Evolutionary conservation across 2,329 filamentous ascomycete genomes (phyloP).

Genomic region (Fusarium sp.): DNA sequence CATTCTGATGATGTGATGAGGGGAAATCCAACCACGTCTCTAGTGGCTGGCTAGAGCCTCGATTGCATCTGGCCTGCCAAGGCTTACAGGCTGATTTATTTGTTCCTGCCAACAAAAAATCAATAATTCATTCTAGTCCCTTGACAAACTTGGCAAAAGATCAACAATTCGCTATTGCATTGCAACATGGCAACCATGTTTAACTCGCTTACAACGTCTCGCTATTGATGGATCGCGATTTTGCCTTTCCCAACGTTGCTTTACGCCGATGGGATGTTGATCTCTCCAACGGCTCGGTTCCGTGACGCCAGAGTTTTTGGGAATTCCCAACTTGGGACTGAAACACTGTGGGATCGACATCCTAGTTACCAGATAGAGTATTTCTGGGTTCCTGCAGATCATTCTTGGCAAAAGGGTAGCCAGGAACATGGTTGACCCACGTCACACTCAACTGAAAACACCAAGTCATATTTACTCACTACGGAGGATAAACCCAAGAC

Average conservation of each 20-base stretch:
- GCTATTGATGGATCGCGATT: conserved; percentile 17
- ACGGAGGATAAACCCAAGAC: conserved; percentile 34
- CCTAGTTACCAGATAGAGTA: conserved; percentile 8
- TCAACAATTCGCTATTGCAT: conserved; percentile 23
- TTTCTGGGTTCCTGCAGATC: conserved; percentile 43
- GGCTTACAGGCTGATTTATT: conserved; percentile 27
- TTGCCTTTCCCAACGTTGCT: conserved; percentile 1
- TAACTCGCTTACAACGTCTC: conserved; percentile 15
- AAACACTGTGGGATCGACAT: conserved; percentile 19
- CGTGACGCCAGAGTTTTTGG: background rate
- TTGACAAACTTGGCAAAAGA: conserved; percentile 19
- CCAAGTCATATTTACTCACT: conserved; percentile 4
- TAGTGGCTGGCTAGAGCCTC: conserved; percentile 33
- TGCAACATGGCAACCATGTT: conserved; percentile 17
- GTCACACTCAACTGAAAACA: conserved; percentile 26
- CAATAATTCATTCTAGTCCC: conserved; percentile 32
- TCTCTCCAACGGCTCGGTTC: conserved; percentile 15
- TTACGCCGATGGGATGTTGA: conserved; percentile 4
- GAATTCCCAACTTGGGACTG: conserved; percentile 7
- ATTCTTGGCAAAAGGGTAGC: conserved; percentile 33
- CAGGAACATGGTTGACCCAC: conserved; percentile 17
- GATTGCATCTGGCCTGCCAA: conserved; percentile 32
- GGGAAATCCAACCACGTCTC: conserved; percentile 23
- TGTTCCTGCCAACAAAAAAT: conserved; percentile 23
- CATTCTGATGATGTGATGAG: conserved; percentile 26